Base-by-base conservation (phyloP, 129 eudicot genomes). In the Escallonia rubra region DNA sequence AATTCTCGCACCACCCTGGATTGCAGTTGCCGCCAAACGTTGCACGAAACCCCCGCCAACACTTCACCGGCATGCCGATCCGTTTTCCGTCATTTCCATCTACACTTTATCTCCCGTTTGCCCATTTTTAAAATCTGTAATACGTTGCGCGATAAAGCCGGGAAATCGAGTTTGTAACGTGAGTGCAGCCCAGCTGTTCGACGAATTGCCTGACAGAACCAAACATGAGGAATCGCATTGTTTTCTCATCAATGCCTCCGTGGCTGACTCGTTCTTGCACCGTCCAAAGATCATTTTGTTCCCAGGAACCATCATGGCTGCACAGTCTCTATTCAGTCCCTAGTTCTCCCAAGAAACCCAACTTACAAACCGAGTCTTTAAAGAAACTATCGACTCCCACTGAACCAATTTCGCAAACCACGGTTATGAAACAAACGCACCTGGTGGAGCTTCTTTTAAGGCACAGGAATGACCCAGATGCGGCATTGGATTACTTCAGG, bases 401-500 rank as follows among this genome's bases (percentile, higher is more conserved):
- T 54, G 71, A 72, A 63, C 79, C 82, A 23, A 65, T 53, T 61
- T 76, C 86, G 66, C 72, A 78, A 59, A 67, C 71, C 64, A 43
- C 71, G 58, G 13, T 46, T 75, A 47, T 80, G 48, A 60, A 52
- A 15, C 76, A 81, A 16, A 63, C 66, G 47, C 69, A 75, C 66
- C 70, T 83, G 13, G 49, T 72, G 39, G 78, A 83, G 7, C 57
- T 47, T 39, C 73, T 91, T 60, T 62, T 91, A 57, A 62, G 71
- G 47, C 73, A 74, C 15, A 83, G 59, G 70, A 68, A 87, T 63
- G 70, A 85, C 59, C 90, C 96, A 10, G 39, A n/a, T 51, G 65
- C 66, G 67, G 97, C 93, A 64, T 67, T 85, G 23, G 34, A 66
- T 10, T 72, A 80, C 84, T 83, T 69, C 67, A 70, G 57, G 48